Conservation (phyloP, 2,329 filamentous ascomycete species). For the Nannizzia gypsea region DNA sequence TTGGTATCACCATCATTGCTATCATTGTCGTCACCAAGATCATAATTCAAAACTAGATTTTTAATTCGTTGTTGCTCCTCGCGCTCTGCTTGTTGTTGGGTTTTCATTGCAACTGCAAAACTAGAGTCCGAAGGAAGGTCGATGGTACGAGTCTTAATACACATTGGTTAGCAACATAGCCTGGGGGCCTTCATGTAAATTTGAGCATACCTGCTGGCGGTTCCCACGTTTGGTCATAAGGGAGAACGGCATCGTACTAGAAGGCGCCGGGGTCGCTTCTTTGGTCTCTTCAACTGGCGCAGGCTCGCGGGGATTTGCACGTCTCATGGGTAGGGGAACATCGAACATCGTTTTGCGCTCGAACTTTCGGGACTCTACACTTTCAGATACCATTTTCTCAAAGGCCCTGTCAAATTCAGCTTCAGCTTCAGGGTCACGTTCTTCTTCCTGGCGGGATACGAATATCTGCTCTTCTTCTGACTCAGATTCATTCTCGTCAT, state of each 20-base stretch:
- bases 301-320: conserved; percentile 48
- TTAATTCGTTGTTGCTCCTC: conserved; percentile 99
- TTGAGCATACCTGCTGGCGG: conserved; percentile 62
- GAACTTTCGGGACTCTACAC: conserved; percentile 87
- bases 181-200: not conserved
- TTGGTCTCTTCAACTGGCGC: conserved; percentile 29
- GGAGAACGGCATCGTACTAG: conserved; percentile 85
- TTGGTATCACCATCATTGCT: conserved; percentile 59
- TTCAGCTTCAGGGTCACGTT: conserved; percentile 84
- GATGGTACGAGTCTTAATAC: conserved; percentile 69
- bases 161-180: not conserved
- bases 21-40: conserved; percentile 71
- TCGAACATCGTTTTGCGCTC: conserved; percentile 92
- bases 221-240: conserved; percentile 93
- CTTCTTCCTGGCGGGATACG: conserved; percentile 80
- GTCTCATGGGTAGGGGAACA: conserved; percentile 87
- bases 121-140: conserved; percentile 77
- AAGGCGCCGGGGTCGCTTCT: conserved; percentile 20
- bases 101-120: conserved; percentile 93
- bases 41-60: conserved; percentile 90
- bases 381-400: conserved; percentile 97
- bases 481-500: conserved; percentile 43
- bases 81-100: conserved; percentile 83
- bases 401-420: conserved; percentile 97
- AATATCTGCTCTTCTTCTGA: conserved; percentile 80